Conservation (phyloP, 2,329 filamentous ascomycete genomes). For the Boeremia exigua region DNA sequence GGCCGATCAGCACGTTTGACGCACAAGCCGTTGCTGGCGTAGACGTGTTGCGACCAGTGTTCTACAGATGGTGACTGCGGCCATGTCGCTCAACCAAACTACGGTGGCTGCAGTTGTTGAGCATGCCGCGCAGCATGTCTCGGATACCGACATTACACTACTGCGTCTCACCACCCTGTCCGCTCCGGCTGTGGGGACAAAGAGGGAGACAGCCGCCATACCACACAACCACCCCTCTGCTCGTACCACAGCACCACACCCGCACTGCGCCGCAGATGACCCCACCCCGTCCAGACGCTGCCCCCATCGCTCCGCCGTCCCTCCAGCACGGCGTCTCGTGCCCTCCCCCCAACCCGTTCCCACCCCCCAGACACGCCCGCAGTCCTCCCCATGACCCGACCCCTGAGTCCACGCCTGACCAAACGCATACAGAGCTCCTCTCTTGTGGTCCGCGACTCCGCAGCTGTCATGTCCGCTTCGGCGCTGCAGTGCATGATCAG, state of each 20-base stretch:
- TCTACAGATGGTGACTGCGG: not conserved
- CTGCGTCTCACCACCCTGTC: not conserved
- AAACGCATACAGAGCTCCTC: not conserved
- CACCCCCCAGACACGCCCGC: not conserved
- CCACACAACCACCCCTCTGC: not conserved
- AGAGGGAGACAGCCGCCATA: not conserved
- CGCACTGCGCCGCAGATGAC: constrained; percentile 1
- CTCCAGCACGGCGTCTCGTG: not conserved
- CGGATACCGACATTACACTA: not conserved
- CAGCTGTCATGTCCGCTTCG: constrained; percentile 5
- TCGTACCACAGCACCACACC: not conserved
- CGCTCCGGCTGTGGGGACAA: not conserved
- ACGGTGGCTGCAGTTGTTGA: constrained; percentile 4
- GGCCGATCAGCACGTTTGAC: constrained; percentile 5
- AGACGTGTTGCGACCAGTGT: not conserved
- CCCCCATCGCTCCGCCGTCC: not conserved
- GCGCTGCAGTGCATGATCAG: constrained; percentile 6
- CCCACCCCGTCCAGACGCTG: not conserved
- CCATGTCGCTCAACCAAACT: not conserved
- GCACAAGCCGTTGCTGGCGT: not conserved
- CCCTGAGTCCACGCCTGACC: constrained; percentile 9
- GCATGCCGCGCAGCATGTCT: constrained; percentile 7
- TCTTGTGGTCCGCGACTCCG: not conserved
- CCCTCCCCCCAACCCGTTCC: not conserved
- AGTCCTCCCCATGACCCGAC: constrained; percentile 7